A percentile compares a stretch with the other conserved stretches of the same genome.
Evolutionary conservation across 2,329 filamentous ascomycete species (phyloP).

Genomic region (Thelonectria discophora): DNA sequence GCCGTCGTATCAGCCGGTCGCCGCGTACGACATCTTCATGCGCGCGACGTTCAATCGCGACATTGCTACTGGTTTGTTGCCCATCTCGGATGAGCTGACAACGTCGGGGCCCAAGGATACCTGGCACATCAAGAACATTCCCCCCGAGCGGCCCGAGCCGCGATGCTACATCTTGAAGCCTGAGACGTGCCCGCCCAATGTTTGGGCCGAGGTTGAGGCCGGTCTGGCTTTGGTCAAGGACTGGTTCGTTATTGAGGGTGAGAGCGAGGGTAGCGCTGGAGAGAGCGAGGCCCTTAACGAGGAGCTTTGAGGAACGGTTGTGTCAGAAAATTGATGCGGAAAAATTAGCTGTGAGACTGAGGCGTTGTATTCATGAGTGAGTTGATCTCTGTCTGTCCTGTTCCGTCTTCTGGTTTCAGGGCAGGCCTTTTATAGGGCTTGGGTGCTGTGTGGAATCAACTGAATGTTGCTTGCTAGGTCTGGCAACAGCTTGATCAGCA

Average conservation of each 20-base stretch:
- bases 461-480: too few relatives aligned
- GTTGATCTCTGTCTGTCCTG: too few relatives aligned
- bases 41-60: slow-evolving; percentile 65
- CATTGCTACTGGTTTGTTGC: slow-evolving; percentile 61
- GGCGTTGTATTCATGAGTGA: too few relatives aligned
- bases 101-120: slow-evolving; percentile 62
- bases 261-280: not conserved
- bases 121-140: slow-evolving; percentile 66
- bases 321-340: too few relatives aligned
- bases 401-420: too few relatives aligned
- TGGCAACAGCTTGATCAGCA: too few relatives aligned
- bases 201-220: slow-evolving; percentile 59
- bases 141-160: slow-evolving; percentile 55
- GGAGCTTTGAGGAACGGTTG: not conserved
- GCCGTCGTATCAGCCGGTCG: slow-evolving; percentile 66
- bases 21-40: slow-evolving; percentile 66
- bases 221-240: slow-evolving; percentile 61
- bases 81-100: slow-evolving; percentile 60
- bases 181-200: slow-evolving; percentile 63
- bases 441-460: too few relatives aligned
- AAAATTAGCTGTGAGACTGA: too few relatives aligned
- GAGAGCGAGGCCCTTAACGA: not conserved
- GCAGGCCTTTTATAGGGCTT: too few relatives aligned
- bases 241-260: slow-evolving; percentile 43
- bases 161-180: slow-evolving; percentile 69